Conservation (phyloP, 1,284 basidiomycete genomes). For the Sphagnurus paluster region DNA sequence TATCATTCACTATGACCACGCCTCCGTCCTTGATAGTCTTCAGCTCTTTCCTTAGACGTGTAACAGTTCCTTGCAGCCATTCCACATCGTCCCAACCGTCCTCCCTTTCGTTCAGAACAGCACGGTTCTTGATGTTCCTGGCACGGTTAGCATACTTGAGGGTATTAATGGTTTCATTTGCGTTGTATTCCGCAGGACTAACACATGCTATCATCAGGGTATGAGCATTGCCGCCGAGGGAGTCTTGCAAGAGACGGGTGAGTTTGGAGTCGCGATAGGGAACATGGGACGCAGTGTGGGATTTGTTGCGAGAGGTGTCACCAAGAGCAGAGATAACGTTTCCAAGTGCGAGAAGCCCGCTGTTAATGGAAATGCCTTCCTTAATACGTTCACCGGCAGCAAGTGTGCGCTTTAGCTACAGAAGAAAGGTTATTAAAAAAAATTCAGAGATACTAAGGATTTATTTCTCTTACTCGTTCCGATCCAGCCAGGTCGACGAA, state of each 20-base stretch:
- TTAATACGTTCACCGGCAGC: slow-evolving; percentile 94
- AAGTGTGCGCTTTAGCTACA: slow-evolving; percentile 86
- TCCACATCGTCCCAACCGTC: slow-evolving; percentile 99
- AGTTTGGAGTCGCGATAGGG: slow-evolving; percentile 98
- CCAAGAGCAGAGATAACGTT: slow-evolving; percentile 98
- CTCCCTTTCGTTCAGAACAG: slow-evolving; percentile 91
- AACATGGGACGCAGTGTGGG: slow-evolving; percentile 79
- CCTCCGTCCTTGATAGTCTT: slow-evolving; percentile 74
- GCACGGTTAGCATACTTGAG: slow-evolving; percentile 98
- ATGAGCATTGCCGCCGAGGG: slow-evolving; percentile 96
- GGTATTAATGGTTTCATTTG: slow-evolving; percentile 93
- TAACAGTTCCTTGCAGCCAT: slow-evolving; percentile 87
- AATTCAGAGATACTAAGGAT: slow-evolving; percentile 10
- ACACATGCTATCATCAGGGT: slow-evolving; percentile 99
- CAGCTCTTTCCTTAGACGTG: slow-evolving; percentile 85
- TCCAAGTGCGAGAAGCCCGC: slow-evolving; percentile 92
- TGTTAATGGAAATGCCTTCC: slow-evolving; percentile 97
- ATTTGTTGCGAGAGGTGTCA: slow-evolving; percentile 84
- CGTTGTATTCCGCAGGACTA: slow-evolving; percentile 94
- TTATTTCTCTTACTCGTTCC: slow-evolving; percentile 68
- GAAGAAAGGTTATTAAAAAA: slow-evolving; percentile 17
- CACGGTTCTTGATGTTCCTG: slow-evolving; percentile 95
- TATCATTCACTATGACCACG: slow-evolving; percentile 27
- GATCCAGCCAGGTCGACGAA: slow-evolving; percentile 98
- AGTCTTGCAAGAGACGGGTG: slow-evolving; percentile 92